These are phyloP conservation scores for Zanthoxylum bungeanum DNA, from an alignment of 345 rosid genomes.

Conservation along the genomic window DNA sequence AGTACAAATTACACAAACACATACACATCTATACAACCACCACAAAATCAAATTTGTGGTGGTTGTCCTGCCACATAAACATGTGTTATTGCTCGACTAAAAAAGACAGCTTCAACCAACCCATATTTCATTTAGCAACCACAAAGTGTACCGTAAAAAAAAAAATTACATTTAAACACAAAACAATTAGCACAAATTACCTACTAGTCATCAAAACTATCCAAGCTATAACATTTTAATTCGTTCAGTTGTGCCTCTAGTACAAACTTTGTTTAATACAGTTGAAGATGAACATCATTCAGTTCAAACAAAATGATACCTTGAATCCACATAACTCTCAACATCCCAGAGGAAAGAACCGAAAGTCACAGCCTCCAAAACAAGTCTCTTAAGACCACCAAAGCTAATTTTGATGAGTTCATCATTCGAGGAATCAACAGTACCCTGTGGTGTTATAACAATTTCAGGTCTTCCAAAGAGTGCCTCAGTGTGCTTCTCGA, in stretches of 20 bases:
- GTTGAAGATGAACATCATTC: slow-evolving; percentile 14
- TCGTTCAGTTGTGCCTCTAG: slow-evolving; percentile 10
- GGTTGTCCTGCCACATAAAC: no score
- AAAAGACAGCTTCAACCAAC: no score
- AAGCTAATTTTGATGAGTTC: slow-evolving; percentile 81
- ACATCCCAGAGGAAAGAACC: slow-evolving; percentile 99
- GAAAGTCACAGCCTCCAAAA: slow-evolving; percentile 91
- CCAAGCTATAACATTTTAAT: slow-evolving; percentile 4
- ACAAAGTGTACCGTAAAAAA: no score
- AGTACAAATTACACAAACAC: no score
- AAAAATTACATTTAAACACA: slow-evolving; percentile 17
- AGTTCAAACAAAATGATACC: slow-evolving; percentile 89
- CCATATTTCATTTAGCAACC: no score
- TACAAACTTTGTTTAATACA: not conserved
- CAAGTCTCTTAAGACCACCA: slow-evolving; percentile 84
- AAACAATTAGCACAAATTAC: slow-evolving; percentile 6
- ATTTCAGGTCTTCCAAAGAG: slow-evolving; percentile 89
- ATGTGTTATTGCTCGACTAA: no score
- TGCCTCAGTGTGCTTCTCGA: slow-evolving; percentile 98
- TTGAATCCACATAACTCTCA: slow-evolving; percentile 87
- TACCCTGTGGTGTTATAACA: slow-evolving; percentile 61
- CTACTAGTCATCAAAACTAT: slow-evolving; percentile 10
- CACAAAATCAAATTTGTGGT: no score
- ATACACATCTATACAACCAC: no score
- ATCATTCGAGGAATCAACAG: slow-evolving; percentile 68